Percentiles rank a stretch among this genome's conserved stretches.
These are phyloP conservation scores for Zymoseptoria passerinii DNA, from an alignment of 2,329 filamentous ascomycete species.

Conservation along the genomic window DNA sequence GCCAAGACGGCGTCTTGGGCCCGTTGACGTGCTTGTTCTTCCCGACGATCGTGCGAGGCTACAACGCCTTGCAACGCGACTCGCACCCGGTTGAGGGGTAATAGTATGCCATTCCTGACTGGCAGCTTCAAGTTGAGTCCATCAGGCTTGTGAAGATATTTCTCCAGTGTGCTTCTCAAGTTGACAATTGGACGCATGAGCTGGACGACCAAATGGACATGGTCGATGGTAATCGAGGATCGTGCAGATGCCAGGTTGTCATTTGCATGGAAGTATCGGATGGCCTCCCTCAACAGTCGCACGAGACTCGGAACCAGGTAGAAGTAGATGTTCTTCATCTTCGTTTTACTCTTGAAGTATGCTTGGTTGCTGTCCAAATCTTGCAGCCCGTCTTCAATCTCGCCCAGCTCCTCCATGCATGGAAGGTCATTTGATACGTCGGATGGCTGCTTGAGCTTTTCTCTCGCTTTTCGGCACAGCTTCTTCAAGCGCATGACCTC, in stretches of 20 bases:
- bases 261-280: slow-evolving; percentile 13
- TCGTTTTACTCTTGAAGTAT: slow-evolving; percentile 5
- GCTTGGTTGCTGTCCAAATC: slow-evolving; percentile 2
- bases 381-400: slow-evolving; percentile 3
- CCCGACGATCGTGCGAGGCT: neutral
- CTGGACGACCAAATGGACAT: slow-evolving; percentile 10
- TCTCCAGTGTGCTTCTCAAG: slow-evolving; percentile 8
- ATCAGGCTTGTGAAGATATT: slow-evolving; percentile 9
- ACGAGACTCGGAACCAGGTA: slow-evolving; percentile 23
- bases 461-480: neutral
- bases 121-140: slow-evolving; percentile 13
- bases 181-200: slow-evolving; percentile 15
- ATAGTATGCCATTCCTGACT: slow-evolving; percentile 10
- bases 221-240: slow-evolving; percentile 9
- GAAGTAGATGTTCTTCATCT: slow-evolving; percentile 21
- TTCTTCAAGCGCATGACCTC: neutral
- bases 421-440: neutral
- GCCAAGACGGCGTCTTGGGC: neutral
- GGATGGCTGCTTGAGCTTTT: neutral
- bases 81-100: slow-evolving; percentile 11
- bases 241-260: slow-evolving; percentile 4
- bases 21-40: neutral
- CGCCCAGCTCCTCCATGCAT: slow-evolving; percentile 2
- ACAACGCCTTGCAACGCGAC: slow-evolving; percentile 10
- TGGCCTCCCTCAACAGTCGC: slow-evolving; percentile 10